phyloP scores from a whole-genome alignment of 495 filamentous ascomycete species.

The Annulohypoxylon maeteangense region DNA sequence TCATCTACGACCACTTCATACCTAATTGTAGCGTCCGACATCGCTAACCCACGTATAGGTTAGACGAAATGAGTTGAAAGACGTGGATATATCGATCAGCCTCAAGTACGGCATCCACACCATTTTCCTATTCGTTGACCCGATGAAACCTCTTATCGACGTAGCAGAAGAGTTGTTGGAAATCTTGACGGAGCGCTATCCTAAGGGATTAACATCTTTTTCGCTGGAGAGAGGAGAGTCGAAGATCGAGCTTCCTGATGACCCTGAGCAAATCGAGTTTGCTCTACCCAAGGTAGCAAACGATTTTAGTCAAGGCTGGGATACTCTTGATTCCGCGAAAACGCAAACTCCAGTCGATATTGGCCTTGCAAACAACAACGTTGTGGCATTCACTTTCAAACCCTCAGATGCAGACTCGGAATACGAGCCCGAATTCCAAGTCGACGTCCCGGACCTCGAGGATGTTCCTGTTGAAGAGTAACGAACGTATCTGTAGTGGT shows the following conservation, averaged over 20 bases:
- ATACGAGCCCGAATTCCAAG: slow-evolving; percentile 71
- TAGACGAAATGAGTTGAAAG: slow-evolving; percentile 42
- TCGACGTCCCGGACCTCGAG: slow-evolving; percentile 65
- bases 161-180: slow-evolving; percentile 73
- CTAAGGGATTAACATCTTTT: slow-evolving; percentile 54
- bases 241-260: slow-evolving; percentile 50
- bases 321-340: slow-evolving; percentile 46
- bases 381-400: slow-evolving; percentile 76
- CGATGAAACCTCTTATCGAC: slow-evolving; percentile 66
- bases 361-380: slow-evolving; percentile 63
- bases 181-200: slow-evolving; percentile 61
- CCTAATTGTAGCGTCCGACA: neutral
- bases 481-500: neutral
- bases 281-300: slow-evolving; percentile 47
- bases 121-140: slow-evolving; percentile 74
- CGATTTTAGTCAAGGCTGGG: slow-evolving; percentile 56
- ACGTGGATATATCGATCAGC: slow-evolving; percentile 70
- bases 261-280: slow-evolving; percentile 55
- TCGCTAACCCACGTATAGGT: slow-evolving; percentile 24
- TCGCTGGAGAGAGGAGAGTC: slow-evolving; percentile 12
- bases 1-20: neutral
- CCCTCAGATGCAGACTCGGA: slow-evolving; percentile 56
- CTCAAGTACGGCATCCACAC: slow-evolving; percentile 85
- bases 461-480: slow-evolving; percentile 39
- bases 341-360: slow-evolving; percentile 53